These are phyloP conservation scores for Xylariaceae sp. DNA, from an alignment of 2,329 filamentous ascomycete species.

Conservation along the genomic window DNA sequence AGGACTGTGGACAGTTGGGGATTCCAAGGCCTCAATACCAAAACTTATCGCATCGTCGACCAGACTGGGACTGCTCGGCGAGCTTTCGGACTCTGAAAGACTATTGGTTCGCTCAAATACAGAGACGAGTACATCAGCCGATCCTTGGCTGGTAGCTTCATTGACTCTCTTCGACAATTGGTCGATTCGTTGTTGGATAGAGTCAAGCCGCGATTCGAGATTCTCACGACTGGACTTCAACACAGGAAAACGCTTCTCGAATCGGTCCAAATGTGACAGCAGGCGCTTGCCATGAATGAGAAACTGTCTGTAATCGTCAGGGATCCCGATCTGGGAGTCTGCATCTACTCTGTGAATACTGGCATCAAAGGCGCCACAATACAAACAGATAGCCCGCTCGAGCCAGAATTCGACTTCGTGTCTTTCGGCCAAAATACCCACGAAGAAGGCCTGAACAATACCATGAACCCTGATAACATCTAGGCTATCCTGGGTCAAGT, in stretches of 20 bases:
- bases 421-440: slow-evolving; percentile 41
- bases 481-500: slow-evolving; percentile 41
- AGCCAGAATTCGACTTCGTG: slow-evolving; percentile 45
- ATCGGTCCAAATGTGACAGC: slow-evolving; percentile 38
- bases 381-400: slow-evolving; percentile 43
- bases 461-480: slow-evolving; percentile 48
- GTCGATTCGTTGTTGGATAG: slow-evolving; percentile 40
- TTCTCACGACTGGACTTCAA: slow-evolving; percentile 30
- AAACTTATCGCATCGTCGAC: slow-evolving; percentile 29
- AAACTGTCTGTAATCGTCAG: slow-evolving; percentile 50
- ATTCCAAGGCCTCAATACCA: slow-evolving; percentile 27
- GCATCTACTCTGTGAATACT: slow-evolving; percentile 41
- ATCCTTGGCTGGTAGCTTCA: slow-evolving; percentile 35
- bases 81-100: slow-evolving; percentile 42
- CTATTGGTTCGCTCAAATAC: slow-evolving; percentile 49
- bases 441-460: slow-evolving; percentile 50
- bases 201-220: slow-evolving; percentile 35
- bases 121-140: slow-evolving; percentile 35
- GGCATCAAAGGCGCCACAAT: slow-evolving; percentile 44
- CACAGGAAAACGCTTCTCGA: slow-evolving; percentile 31
- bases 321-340: slow-evolving; percentile 39
- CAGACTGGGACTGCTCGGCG: slow-evolving; percentile 34
- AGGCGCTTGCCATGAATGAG: slow-evolving; percentile 47
- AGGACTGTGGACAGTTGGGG: slow-evolving; percentile 29
- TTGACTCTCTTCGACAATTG: slow-evolving; percentile 39